Evolutionary conservation across 2,329 filamentous ascomycete genomes (phyloP).

Genomic region (Biscogniauxia sp.): DNA sequence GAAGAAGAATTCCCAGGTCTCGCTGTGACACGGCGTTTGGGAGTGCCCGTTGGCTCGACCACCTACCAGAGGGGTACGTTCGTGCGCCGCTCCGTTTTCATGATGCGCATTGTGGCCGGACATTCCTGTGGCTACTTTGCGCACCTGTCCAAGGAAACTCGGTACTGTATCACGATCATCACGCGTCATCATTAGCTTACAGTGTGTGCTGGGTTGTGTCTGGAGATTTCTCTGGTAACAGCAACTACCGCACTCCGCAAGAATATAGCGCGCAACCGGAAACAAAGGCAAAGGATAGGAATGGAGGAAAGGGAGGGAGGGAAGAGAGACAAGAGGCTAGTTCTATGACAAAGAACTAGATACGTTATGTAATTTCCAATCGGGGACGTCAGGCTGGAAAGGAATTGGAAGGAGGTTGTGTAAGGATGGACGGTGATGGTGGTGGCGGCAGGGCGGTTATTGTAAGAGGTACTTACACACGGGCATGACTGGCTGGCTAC

Average conservation of each 20-base stretch:
- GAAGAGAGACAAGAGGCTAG: background rate
- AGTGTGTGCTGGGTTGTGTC: conserved; percentile 7
- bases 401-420: background rate
- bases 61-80: conserved; percentile 27
- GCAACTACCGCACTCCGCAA: conserved; percentile 10
- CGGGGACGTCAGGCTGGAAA: background rate
- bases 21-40: conserved; percentile 24
- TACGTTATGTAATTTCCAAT: background rate
- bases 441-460: background rate
- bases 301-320: background rate
- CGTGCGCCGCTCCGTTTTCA: conserved; percentile 27
- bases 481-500: background rate
- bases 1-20: conserved; percentile 45
- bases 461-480: conserved; percentile 1
- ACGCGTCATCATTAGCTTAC: conserved; percentile 29
- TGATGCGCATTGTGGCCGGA: conserved; percentile 6
- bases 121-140: conserved; percentile 21
- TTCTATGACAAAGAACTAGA: background rate
- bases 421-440: background rate
- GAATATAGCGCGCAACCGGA: conserved; percentile 5
- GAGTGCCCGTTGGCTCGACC: conserved; percentile 15
- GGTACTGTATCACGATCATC: conserved; percentile 31
- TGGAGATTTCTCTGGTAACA: conserved; percentile 7
- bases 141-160: conserved; percentile 25
- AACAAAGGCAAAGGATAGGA: background rate